Evolutionary conservation across 495 filamentous ascomycete genomes (phyloP), one percentile per base, ranked within the genome.

Genomic region (Delitschia confertaspora): DNA sequence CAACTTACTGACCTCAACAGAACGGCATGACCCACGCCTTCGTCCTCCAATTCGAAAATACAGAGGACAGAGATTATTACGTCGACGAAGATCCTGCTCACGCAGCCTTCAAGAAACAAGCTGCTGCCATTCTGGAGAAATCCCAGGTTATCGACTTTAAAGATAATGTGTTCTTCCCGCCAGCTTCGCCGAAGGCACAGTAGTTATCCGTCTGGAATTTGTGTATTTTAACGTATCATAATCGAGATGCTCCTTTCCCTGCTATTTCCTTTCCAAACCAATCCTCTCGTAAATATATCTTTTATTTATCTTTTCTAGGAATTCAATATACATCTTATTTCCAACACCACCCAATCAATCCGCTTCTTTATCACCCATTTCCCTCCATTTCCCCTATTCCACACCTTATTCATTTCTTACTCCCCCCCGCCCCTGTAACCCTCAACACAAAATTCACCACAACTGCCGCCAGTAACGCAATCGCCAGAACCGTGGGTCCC

Each of bases 381-480:
- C 26, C 26, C 7, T 13, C 26, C 26, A 7, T 29, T 29, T 13
- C 26, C n/a, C 26, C 26, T 29, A 7, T 13, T 13, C 26, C 26
- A n/a, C n/a, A n/a, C n/a, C n/a, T n/a, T n/a, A n/a, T n/a, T 32
- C 29, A 35, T 13, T 26, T 26, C 9, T 39, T n/a, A 13, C 47
- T 43, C 13, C 25, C 33, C 13, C 35, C 51, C 4, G 42, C 64
- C 49, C 79, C 77, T 11, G 71, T 71, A 60, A 95, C 76, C 46
- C 89, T 74, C 60, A 98, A 66, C 9, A 94, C 79, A 63, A 98
- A 95, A 66, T 96, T 98, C 42, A 95, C 84, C 14, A 94, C 68
- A 1, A 98, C 84, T 3, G 88, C 91, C 10, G 83, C 73, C 42
- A 94, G 64, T 44, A 98, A 64, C 13, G 85, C 80, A 52, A 95